Evolutionary conservation across 2,329 filamentous ascomycete species (phyloP).

Genomic region (Zymoseptoria tritici): DNA sequence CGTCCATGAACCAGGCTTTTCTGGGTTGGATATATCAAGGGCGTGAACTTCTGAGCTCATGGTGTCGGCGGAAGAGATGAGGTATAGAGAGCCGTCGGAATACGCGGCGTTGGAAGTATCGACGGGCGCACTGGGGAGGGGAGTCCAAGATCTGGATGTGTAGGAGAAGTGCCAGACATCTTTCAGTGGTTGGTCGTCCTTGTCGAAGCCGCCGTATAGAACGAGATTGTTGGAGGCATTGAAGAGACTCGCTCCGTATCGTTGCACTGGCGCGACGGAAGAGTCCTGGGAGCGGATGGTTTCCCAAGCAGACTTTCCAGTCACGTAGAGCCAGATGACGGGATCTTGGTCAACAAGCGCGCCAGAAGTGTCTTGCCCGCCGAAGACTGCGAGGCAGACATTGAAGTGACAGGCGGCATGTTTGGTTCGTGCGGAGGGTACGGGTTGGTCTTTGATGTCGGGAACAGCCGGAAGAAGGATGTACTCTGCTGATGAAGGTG

Average conservation of each 20-base stretch:
- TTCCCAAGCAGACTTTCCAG: slow-evolving; percentile 26
- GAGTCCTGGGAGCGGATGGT: slow-evolving; percentile 18
- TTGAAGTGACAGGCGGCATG: slow-evolving; percentile 37
- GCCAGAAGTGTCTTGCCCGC: slow-evolving; percentile 30
- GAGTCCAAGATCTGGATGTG: slow-evolving; percentile 21
- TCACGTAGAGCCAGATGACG: slow-evolving; percentile 37
- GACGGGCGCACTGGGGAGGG: slow-evolving; percentile 24
- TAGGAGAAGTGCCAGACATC: slow-evolving; percentile 28
- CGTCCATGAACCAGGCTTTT: slow-evolving; percentile 28
- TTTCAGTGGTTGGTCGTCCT: slow-evolving; percentile 17
- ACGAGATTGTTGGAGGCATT: slow-evolving; percentile 25
- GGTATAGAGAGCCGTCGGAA: slow-evolving; percentile 32
- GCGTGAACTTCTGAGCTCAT: slow-evolving; percentile 27
- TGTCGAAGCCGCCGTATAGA: slow-evolving; percentile 24
- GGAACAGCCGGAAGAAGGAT: slow-evolving; percentile 36
- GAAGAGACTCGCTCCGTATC: slow-evolving; percentile 23
- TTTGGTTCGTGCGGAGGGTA: slow-evolving; percentile 31
- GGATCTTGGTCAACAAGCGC: slow-evolving; percentile 31
- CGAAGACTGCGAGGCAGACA: slow-evolving; percentile 34
- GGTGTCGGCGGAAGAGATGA: slow-evolving; percentile 31
- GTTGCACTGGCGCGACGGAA: slow-evolving; percentile 21
- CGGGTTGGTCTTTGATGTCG: slow-evolving; percentile 23
- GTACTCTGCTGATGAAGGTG: slow-evolving; percentile 33
- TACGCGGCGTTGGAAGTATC: slow-evolving; percentile 30
- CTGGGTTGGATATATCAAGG: slow-evolving; percentile 17